phyloP scores from a whole-genome alignment of 1,139 yeast species.

The Saccharomyces hybrid region DNA sequence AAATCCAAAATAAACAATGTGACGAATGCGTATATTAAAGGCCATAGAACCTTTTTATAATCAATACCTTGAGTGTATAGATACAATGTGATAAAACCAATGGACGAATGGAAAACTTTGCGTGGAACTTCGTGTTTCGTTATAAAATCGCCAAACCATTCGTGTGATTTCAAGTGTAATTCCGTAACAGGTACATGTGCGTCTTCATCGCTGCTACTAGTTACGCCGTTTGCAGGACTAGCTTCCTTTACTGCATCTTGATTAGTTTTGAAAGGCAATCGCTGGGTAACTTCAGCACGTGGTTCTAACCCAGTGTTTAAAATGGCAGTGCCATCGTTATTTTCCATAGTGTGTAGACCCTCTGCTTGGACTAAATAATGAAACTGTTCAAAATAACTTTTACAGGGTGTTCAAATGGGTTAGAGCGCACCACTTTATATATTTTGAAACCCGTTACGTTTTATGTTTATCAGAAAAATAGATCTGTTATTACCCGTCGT shows the following conservation, averaged over 20 bases:
- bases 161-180: conserved; percentile 31
- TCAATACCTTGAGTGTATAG: conserved; percentile 59
- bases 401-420: neutral
- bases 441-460: neutral
- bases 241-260: conserved; percentile 4
- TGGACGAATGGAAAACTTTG: conserved; percentile 77
- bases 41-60: conserved; percentile 49
- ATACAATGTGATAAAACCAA: conserved; percentile 71
- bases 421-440: neutral
- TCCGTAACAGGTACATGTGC: conserved; percentile 29
- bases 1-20: conserved; percentile 58
- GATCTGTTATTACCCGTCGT: neutral
- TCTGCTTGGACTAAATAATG: neutral
- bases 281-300: neutral
- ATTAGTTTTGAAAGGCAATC: conserved; percentile 9
- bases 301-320: neutral
- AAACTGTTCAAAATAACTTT: neutral
- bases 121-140: conserved; percentile 84
- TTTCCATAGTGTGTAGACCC: neutral
- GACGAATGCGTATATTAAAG: conserved; percentile 47
- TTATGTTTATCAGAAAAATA: neutral
- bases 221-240: neutral
- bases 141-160: conserved; percentile 44
- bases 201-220: conserved; percentile 14
- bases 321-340: neutral